Conservation (phyloP, 176 grass and related monocot genomes). For the Carex kokanica region DNA sequence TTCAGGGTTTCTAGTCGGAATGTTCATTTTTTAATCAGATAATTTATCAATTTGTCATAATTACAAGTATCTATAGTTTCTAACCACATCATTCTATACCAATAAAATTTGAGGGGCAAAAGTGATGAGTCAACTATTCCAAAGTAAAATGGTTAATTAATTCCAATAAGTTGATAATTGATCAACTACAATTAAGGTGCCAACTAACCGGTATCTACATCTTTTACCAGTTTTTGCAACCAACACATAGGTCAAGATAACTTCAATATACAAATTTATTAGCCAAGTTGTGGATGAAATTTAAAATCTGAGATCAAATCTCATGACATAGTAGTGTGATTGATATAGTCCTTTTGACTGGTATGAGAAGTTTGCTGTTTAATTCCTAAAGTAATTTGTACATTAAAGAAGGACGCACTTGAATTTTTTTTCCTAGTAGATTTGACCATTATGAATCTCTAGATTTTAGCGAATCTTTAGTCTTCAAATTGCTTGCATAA, state of each 20-base stretch:
- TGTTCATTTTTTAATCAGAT: not conserved
- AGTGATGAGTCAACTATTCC: not conserved
- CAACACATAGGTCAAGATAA: not conserved
- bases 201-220: not conserved
- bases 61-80: not conserved
- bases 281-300: not conserved
- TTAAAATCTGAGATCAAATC: not conserved
- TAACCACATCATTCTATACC: not conserved
- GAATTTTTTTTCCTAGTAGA: too few species aligned
- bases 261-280: not conserved
- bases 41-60: not conserved
- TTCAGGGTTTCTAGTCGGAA: too few species aligned
- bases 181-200: not conserved
- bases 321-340: not conserved
- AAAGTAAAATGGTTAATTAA: not conserved
- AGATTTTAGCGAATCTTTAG: not conserved
- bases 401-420: not conserved
- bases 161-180: not conserved
- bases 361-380: not conserved
- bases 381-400: not conserved
- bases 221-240: not conserved
- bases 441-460: too few species aligned
- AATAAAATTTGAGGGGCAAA: constrained; percentile 7
- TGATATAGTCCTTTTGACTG: not conserved
- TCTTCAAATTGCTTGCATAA: not conserved